phyloP scores from a whole-genome alignment of 2,329 filamentous ascomycete genomes.

The Diaporthe destruens region DNA sequence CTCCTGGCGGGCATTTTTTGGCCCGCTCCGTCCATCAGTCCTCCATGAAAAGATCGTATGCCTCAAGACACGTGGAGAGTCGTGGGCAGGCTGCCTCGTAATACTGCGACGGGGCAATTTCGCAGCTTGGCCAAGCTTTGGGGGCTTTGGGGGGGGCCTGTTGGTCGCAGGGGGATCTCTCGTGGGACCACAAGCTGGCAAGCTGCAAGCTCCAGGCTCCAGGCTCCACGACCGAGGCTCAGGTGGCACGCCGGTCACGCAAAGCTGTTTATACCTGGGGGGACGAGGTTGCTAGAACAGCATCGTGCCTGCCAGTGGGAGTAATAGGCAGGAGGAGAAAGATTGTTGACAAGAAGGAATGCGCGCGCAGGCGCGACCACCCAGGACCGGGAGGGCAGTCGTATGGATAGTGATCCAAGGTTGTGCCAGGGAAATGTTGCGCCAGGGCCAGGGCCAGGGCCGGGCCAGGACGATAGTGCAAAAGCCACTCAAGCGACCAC shows the following conservation, averaged over 20 bases:
- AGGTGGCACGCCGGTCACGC: slow-evolving; percentile 11
- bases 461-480: neutral
- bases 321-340: neutral
- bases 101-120: neutral
- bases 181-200: neutral
- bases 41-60: slow-evolving; percentile 38
- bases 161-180: neutral
- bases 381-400: slow-evolving; percentile 15
- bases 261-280: slow-evolving; percentile 1
- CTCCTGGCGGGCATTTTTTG: slow-evolving; percentile 44
- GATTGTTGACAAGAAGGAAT: slow-evolving; percentile 37
- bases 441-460: neutral
- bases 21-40: slow-evolving; percentile 44
- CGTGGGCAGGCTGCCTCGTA: slow-evolving; percentile 17
- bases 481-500: neutral
- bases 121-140: neutral
- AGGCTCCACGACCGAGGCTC: neutral
- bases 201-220: neutral
- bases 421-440: slow-evolving; percentile 21
- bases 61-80: neutral
- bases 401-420: slow-evolving; percentile 22
- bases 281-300: slow-evolving; percentile 12
- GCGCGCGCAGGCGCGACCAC: slow-evolving; percentile 33
- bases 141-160: too few species aligned
- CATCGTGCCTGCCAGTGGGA: slow-evolving; percentile 3